Evolutionary conservation across 768 basidiomycete genomes (phyloP), one percentile per base, ranked within the genome.

Genomic region (Auriscalpium vulgare): DNA sequence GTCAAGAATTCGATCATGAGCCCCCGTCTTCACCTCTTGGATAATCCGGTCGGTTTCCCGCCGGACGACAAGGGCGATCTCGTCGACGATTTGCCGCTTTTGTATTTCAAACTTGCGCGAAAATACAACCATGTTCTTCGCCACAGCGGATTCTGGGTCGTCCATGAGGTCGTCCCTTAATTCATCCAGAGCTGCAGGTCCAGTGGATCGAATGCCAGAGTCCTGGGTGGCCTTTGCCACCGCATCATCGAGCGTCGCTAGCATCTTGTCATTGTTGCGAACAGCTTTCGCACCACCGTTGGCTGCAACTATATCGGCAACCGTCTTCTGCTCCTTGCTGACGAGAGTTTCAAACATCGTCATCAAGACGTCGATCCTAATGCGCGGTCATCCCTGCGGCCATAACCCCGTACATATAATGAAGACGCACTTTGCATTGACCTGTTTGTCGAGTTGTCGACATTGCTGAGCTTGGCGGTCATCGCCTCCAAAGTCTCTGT

Each of bases 1-100:
- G 50, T 68, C 64, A 6, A 59, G 59, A n/a, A 68, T 62, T 4
- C 59, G 51, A 19, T 59, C 57, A 47, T 66, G 65, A 8, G 67
- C 63, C 2, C 66, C 66, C 9, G 49, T 50, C 13, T 50, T 50
- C 11, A 66, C 53, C 43, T 60, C 56, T 10, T 54, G 47, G 9
- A 61, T 58, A 34, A 43, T 23, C 17, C 56, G 47, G 4, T 46
- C 47, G 2, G 57, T 37, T 37, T 63, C 62, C 21, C 57, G 56
- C 19, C 51, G 46, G 11, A 63, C 54, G 56, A 58, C 38, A 56
- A 43, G 23, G 55, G 59, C 19, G 57, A 48, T 11, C 47, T 48
- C 47, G 47, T 48, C 47, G 14, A 58, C 8, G 7, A 43, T 43
- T 8, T 43, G 40, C 8, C 40, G 4, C 17, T 43, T 43, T 8